Evolutionary conservation across 2,329 filamentous ascomycete species (phyloP).

Genomic region (Hypoxylon rubiginosum): DNA sequence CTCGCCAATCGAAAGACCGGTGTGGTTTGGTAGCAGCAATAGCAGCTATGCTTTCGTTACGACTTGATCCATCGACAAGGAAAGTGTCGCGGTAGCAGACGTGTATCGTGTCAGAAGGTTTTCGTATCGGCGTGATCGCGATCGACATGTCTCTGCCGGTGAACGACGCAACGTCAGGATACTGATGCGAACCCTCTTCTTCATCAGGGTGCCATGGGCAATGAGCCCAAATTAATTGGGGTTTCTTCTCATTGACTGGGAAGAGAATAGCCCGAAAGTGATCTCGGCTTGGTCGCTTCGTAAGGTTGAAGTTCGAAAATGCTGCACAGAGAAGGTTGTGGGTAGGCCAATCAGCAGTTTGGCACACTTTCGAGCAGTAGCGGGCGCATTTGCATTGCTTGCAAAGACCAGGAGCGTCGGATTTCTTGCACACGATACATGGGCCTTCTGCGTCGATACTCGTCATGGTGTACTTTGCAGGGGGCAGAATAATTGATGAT

Average conservation of each 20-base stretch:
- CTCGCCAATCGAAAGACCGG: slow-evolving; percentile 25
- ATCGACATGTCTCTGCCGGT: not conserved
- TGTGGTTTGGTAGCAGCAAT: slow-evolving; percentile 15
- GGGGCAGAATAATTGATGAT: not conserved
- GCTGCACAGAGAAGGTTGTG: slow-evolving; percentile 32
- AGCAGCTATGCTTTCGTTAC: slow-evolving; percentile 22
- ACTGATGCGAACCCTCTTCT: not conserved
- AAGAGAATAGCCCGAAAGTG: slow-evolving; percentile 29
- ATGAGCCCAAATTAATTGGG: slow-evolving; percentile 27
- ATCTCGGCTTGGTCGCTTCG: slow-evolving; percentile 20
- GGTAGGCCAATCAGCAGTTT: slow-evolving; percentile 26
- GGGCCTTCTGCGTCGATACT: not conserved
- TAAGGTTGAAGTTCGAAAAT: slow-evolving; percentile 17
- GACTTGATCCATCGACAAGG: slow-evolving; percentile 24
- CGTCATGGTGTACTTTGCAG: slow-evolving; percentile 11
- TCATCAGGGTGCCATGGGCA: slow-evolving; percentile 15
- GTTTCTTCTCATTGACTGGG: slow-evolving; percentile 13
- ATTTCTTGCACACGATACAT: slow-evolving; percentile 27
- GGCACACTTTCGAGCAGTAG: slow-evolving; percentile 36
- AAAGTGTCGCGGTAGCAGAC: slow-evolving; percentile 6
- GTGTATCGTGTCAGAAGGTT: slow-evolving; percentile 16
- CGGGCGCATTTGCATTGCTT: slow-evolving; percentile 17
- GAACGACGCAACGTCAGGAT: slow-evolving; percentile 6
- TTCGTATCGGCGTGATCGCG: not conserved
- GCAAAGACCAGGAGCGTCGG: slow-evolving; percentile 16